These are phyloP conservation scores for Penicillium sp. DNA, from an alignment of 2,329 filamentous ascomycete species.

Conservation along the genomic window DNA sequence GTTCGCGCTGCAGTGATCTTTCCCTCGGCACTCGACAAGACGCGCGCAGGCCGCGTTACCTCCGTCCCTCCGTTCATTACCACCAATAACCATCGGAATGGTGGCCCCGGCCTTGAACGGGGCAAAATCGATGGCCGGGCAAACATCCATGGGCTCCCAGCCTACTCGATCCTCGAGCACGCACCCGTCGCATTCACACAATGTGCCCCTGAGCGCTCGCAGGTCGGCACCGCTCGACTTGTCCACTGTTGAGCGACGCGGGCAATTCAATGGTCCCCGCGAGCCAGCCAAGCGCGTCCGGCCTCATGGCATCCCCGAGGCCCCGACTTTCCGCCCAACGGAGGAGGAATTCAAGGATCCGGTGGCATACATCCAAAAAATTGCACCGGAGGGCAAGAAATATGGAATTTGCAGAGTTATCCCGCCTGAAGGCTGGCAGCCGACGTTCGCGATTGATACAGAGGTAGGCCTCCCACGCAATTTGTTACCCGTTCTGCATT, in stretches of 20 bases:
- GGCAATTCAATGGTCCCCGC: conserved; percentile 71
- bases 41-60: conserved; percentile 22
- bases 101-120: conserved; percentile 47
- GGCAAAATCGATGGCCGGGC: conserved; percentile 34
- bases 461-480: conserved; percentile 63
- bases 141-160: conserved; percentile 34
- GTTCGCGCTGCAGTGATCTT: conserved; percentile 30
- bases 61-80: conserved; percentile 9
- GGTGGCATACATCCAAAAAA: conserved; percentile 89
- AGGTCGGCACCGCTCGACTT: conserved; percentile 72
- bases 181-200: conserved; percentile 46
- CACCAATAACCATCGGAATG: conserved; percentile 35
- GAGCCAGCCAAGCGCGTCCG: conserved; percentile 75
- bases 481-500: background rate
- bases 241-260: conserved; percentile 85
- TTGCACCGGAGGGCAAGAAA: conserved; percentile 77
- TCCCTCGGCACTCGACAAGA: conserved; percentile 30
- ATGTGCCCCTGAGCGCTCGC: conserved; percentile 63
- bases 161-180: conserved; percentile 43
- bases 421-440: conserved; percentile 90
- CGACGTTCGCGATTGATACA: conserved; percentile 92
- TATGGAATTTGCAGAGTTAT: conserved; percentile 96
- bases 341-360: conserved; percentile 95
- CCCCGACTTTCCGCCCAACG: conserved; percentile 85
- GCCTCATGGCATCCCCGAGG: conserved; percentile 81